phyloP scores from a whole-genome alignment of 1,139 yeast genomes.

The Candida dubliniensis region DNA sequence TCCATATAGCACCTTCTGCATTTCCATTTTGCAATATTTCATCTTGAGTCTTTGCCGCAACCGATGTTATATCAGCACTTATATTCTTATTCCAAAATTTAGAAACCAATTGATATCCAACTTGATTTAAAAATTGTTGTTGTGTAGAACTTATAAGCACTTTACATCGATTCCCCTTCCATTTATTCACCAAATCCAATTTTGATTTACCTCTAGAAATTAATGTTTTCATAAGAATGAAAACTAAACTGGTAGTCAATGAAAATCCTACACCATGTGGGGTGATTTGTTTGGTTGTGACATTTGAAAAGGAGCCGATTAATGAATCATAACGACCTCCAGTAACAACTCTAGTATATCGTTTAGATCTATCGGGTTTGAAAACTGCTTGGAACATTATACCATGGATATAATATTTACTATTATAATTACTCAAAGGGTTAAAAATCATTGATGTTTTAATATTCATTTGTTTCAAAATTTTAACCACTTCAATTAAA shows the following conservation, averaged over 20 bases:
- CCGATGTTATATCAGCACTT: constrained; percentile 64
- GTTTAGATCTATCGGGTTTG: constrained; percentile 48
- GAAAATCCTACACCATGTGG: constrained; percentile 83
- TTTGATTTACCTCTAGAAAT: constrained; percentile 25
- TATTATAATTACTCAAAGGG: constrained; percentile 82
- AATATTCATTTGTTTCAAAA: constrained; percentile 55
- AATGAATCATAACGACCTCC: constrained; percentile 90
- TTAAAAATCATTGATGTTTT: constrained; percentile 41
- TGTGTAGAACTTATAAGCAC: constrained; percentile 72
- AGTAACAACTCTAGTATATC: constrained; percentile 62
- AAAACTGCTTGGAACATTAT: constrained; percentile 85
- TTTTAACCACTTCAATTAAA: constrained; percentile 54
- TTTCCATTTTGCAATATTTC: constrained; percentile 67
- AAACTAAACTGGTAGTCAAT: constrained; percentile 45
- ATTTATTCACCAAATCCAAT: constrained; percentile 21
- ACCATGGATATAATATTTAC: constrained; percentile 74
- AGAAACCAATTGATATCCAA: constrained; percentile 63
- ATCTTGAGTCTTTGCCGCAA: constrained; percentile 51
- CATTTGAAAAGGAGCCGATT: constrained; percentile 58
- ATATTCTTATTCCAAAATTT: constrained; percentile 71
- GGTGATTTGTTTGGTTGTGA: constrained; percentile 24
- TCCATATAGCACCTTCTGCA: constrained; percentile 71
- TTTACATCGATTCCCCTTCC: constrained; percentile 62
- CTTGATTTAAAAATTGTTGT: constrained; percentile 50
- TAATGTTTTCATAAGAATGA: constrained; percentile 41